Evolutionary conservation across 257 asterid species (phyloP).

Genomic region (Euphrasia confusa): DNA sequence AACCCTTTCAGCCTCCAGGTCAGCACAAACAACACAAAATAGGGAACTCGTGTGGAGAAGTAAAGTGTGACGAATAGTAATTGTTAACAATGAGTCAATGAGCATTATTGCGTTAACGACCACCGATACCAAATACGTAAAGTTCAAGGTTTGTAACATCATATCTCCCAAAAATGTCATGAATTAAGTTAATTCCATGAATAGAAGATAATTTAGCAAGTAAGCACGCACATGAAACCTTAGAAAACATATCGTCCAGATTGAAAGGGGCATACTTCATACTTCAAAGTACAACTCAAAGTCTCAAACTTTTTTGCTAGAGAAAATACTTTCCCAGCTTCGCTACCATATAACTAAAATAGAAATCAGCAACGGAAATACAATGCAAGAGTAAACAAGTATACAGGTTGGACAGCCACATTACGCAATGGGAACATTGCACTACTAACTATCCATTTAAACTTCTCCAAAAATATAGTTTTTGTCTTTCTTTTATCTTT

Average conservation of each 20-base stretch:
- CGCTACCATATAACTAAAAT: too few relatives aligned
- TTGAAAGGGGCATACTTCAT: slow-evolving; percentile 3
- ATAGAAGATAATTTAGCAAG: slow-evolving; percentile 7
- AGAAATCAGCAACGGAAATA: too few relatives aligned
- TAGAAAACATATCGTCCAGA: slow-evolving; percentile 14
- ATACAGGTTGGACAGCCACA: slow-evolving; percentile 16
- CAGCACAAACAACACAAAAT: slow-evolving; percentile 2
- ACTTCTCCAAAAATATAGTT: not conserved
- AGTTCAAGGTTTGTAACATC: not conserved
- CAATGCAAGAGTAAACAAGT: too few relatives aligned
- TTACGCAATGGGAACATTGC: not conserved
- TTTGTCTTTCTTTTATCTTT: too few relatives aligned
- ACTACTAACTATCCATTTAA: not conserved
- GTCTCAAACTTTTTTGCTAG: too few relatives aligned
- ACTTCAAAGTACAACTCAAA: too few relatives aligned
- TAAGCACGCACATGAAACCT: slow-evolving; percentile 9
- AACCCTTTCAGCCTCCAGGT: not conserved
- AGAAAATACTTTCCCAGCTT: too few relatives aligned
- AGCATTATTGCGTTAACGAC: too few relatives aligned
- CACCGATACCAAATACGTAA: not conserved
- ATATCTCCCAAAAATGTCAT: not conserved
- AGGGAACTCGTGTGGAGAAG: not conserved
- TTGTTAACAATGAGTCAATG: too few relatives aligned
- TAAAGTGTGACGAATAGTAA: not conserved
- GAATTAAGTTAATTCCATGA: slow-evolving; percentile 8